Conservation (phyloP, 148 eudicot species). For the Selenicereus undatus region DNA sequence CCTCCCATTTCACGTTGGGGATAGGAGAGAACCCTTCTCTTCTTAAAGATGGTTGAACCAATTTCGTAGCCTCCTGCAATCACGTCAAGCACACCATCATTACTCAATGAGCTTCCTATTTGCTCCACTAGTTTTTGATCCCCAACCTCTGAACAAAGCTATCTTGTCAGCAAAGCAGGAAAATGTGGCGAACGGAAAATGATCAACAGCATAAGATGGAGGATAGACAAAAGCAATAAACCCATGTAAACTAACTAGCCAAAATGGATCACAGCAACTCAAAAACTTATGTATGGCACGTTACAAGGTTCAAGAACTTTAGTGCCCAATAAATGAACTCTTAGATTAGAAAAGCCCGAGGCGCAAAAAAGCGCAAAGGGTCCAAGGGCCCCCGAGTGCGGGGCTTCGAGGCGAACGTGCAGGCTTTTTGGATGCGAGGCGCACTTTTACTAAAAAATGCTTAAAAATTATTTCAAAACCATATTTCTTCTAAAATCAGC, state of each 20-base stretch:
- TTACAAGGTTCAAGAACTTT: neutral
- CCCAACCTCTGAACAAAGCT: neutral
- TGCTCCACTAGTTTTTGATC: constrained; percentile 30
- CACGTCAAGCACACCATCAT: constrained; percentile 36
- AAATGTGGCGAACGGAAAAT: neutral
- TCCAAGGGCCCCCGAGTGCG: no score
- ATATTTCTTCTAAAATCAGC: no score
- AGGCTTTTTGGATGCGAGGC: no score
- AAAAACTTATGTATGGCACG: neutral
- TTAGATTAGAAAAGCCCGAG: no score
- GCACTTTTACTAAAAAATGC: no score
- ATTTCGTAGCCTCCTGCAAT: constrained; percentile 55
- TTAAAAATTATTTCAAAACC: no score
- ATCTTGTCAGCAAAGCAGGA: neutral
- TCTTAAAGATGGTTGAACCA: constrained; percentile 79
- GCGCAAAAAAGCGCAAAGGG: no score
- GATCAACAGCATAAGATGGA: neutral
- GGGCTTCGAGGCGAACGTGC: no score
- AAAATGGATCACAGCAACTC: neutral
- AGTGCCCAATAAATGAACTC: neutral
- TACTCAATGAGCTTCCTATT: constrained; percentile 36
- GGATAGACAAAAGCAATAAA: neutral
- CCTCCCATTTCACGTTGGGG: constrained; percentile 83
- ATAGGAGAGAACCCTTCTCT: constrained; percentile 82
- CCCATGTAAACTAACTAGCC: neutral